These are phyloP conservation scores for Penicillium turbatum DNA, from an alignment of 495 filamentous ascomycete species.

Conservation along the genomic window DNA sequence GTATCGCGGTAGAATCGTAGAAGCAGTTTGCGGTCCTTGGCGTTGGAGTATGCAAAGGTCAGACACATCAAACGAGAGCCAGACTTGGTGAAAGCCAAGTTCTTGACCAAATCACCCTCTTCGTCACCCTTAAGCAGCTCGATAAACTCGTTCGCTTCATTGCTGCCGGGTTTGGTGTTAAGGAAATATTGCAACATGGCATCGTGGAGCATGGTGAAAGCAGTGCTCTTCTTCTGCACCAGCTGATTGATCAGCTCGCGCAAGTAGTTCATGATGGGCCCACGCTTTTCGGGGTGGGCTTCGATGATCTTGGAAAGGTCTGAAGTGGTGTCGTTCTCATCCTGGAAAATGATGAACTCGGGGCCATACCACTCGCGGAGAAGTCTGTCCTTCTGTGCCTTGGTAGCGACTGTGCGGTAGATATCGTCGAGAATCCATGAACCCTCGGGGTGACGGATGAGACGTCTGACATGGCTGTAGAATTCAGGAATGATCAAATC, in stretches of 20 bases:
- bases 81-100: constrained; percentile 89
- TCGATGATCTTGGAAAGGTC: constrained; percentile 71
- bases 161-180: constrained; percentile 66
- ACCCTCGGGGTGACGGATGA: constrained; percentile 93
- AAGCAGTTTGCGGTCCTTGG: constrained; percentile 90
- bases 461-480: constrained; percentile 81
- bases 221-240: constrained; percentile 90
- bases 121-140: constrained; percentile 89
- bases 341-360: constrained; percentile 80
- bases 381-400: constrained; percentile 74
- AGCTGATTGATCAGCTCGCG: constrained; percentile 82
- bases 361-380: constrained; percentile 96
- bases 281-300: constrained; percentile 75
- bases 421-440: constrained; percentile 97
- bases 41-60: constrained; percentile 72
- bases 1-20: constrained; percentile 82
- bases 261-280: constrained; percentile 77
- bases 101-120: constrained; percentile 82
- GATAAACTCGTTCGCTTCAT: constrained; percentile 80
- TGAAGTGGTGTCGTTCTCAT: constrained; percentile 44
- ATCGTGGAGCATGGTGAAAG: constrained; percentile 94
- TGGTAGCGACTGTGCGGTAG: constrained; percentile 79
- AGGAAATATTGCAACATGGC: constrained; percentile 97
- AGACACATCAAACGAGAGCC: constrained; percentile 79
- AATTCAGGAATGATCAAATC: constrained; percentile 90